phyloP scores from a whole-genome alignment of 2,329 filamentous ascomycete species.

The Trichoderma sp. region DNA sequence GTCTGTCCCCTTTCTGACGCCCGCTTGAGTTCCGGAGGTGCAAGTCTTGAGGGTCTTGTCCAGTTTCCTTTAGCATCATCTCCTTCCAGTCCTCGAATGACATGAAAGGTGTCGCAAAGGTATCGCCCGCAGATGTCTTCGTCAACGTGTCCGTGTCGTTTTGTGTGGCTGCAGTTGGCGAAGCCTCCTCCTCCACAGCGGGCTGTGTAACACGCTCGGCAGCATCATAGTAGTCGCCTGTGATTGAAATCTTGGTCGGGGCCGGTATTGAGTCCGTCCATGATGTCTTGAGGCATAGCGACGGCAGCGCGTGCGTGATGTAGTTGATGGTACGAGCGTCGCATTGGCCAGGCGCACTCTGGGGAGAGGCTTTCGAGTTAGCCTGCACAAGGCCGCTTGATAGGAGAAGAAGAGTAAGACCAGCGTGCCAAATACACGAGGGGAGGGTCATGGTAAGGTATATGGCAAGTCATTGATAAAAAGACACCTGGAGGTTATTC shows the following conservation, averaged over 20 bases:
- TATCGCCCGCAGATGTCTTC: slow-evolving; percentile 17
- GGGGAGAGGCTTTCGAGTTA: neutral
- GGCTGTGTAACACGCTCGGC: neutral
- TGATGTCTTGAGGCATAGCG: slow-evolving; percentile 69
- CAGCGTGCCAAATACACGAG: slow-evolving; percentile 12
- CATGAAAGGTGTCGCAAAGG: slow-evolving; percentile 61
- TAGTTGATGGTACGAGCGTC: slow-evolving; percentile 72
- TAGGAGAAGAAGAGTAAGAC: neutral
- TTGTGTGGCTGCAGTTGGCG: neutral
- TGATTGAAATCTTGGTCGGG: slow-evolving; percentile 1
- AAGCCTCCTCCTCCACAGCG: neutral
- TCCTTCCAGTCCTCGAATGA: slow-evolving; percentile 99
- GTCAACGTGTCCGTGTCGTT: slow-evolving; percentile 1
- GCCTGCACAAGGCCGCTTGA: neutral
- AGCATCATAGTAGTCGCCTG: neutral
- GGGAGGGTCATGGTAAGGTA: slow-evolving; percentile 5
- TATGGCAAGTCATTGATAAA: slow-evolving; percentile 9
- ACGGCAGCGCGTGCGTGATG: slow-evolving; percentile 73
- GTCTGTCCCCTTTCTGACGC: slow-evolving; percentile 44
- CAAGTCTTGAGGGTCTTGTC: slow-evolving; percentile 68
- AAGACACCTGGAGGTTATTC: neutral
- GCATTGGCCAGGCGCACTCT: slow-evolving; percentile 35
- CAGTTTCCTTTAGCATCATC: slow-evolving; percentile 81
- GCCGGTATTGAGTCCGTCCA: slow-evolving; percentile 43
- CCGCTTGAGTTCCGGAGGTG: slow-evolving; percentile 59